A percentile compares a stretch with the other conserved stretches of the same genome.
phyloP scores from a whole-genome alignment of 2,329 filamentous ascomycete genomes.

The Stachybotrys chartarum region DNA sequence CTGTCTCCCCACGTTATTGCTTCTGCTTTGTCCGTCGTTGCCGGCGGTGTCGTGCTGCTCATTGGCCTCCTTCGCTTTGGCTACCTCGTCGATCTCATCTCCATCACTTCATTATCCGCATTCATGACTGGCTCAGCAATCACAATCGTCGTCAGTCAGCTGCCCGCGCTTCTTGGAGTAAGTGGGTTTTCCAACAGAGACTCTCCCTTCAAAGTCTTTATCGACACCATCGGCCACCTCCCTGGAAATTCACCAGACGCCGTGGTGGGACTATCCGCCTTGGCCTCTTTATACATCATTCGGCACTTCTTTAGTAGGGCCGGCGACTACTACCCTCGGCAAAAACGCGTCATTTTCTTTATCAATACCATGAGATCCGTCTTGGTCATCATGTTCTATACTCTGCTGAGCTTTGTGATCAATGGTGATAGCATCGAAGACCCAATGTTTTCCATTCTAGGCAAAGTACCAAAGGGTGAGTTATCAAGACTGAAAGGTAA shows the following conservation, averaged over 20 bases:
- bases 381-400: constrained; percentile 88
- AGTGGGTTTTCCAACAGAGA: constrained; percentile 66
- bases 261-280: constrained; percentile 77
- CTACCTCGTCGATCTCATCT: constrained; percentile 90
- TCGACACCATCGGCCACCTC: constrained; percentile 72
- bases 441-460: constrained; percentile 68
- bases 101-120: constrained; percentile 80
- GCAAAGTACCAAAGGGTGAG: constrained; percentile 63
- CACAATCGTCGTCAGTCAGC: constrained; percentile 78
- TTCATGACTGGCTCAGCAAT: constrained; percentile 97
- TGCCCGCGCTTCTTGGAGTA: constrained; percentile 76
- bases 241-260: constrained; percentile 66
- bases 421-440: constrained; percentile 61
- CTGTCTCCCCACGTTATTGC: constrained; percentile 62
- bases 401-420: constrained; percentile 78
- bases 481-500: not conserved
- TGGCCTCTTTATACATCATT: constrained; percentile 70
- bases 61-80: constrained; percentile 76
- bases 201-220: constrained; percentile 73
- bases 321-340: constrained; percentile 62
- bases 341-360: constrained; percentile 79
- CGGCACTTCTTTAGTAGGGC: constrained; percentile 56
- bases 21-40: constrained; percentile 69
- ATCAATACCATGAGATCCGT: constrained; percentile 82
- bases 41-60: constrained; percentile 67